phyloP scores from a whole-genome alignment of 2,329 filamentous ascomycete species.

The Talaromyces sp. region DNA sequence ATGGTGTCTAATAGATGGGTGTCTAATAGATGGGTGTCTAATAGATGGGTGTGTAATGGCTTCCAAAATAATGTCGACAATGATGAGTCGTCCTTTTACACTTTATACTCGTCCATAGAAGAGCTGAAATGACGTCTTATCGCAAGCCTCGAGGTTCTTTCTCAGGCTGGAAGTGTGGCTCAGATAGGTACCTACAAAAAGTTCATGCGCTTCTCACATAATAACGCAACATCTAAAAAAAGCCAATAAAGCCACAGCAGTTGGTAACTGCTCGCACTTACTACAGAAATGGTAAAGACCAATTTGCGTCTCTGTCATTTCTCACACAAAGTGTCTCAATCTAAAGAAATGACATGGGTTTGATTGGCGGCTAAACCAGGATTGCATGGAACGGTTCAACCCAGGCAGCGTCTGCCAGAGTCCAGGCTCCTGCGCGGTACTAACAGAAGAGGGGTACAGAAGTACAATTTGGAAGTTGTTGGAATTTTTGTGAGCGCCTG shows the following conservation, averaged over 20 bases:
- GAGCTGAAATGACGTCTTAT: background rate
- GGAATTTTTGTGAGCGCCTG: background rate
- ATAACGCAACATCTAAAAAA: background rate
- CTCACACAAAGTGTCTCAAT: background rate
- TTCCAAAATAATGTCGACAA: background rate
- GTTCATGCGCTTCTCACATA: background rate
- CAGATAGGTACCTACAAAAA: background rate
- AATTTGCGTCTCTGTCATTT: background rate
- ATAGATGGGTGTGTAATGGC: background rate
- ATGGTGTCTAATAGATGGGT: background rate
- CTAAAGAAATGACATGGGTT: constrained; percentile 4
- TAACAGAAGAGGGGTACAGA: background rate
- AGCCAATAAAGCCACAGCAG: background rate
- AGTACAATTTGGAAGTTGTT: background rate
- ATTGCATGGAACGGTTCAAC: background rate
- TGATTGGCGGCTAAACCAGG: background rate
- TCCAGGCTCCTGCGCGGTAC: background rate
- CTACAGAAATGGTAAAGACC: background rate
- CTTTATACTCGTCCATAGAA: background rate
- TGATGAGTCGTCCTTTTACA: background rate
- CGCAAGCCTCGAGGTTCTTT: background rate
- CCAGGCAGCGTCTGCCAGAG: background rate
- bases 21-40: background rate
- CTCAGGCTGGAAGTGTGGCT: background rate
- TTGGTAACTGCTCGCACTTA: background rate